Base-by-base conservation (phyloP, 2,329 filamentous ascomycete species). In the Verticillium alfalfae region DNA sequence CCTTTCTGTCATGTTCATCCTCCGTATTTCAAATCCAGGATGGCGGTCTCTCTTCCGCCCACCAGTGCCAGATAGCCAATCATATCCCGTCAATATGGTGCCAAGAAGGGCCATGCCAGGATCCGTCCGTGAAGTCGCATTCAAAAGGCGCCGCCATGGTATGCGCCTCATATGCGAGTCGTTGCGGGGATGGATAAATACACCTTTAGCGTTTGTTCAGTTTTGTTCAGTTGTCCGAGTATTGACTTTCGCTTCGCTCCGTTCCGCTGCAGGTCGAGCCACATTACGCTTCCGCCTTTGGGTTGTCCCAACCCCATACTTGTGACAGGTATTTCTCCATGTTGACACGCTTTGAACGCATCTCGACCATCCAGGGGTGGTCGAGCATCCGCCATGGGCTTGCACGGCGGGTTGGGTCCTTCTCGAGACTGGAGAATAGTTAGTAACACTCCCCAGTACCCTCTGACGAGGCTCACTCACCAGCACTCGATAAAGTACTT, bases 401-500 rank as follows among this genome's bases (percentile, higher is more conserved):
- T 36, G 94, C 95, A 73, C 95, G 85, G 70, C 93, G 87, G 62
- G 84, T 84, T 22, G 92, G 88, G 69, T 97, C 92, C 78, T 99
- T 99, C 76, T 99, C 95, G 62, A 99, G 84, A 79, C 95, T 98
- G 66, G 37, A 59, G 45, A 31, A 3, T 31, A 31, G 7, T 63
- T 60, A 67, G 62, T 22, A 8, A 49, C 26, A 31, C 16, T 36
- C 41, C 41, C 10, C 45, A 56, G 22, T 41, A 13, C 2, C 13
- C 56, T 31, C n/a, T 45, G 13, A 36, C 16, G 15, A 26, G 15
- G 52, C 34, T 18, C 61, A 88, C 92, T 73, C 85, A 98, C 94
- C 95, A 98, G 86, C 93, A 97, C 78, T 97, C 93, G 70, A 99
- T 97, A 70, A 99, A 99, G 75, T 97, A 97, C 76, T 99, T 99